Evolutionary conservation across 371 early-diverging fungal genomes (phyloP).

Genomic region (Lichtheimia corymbifera): DNA sequence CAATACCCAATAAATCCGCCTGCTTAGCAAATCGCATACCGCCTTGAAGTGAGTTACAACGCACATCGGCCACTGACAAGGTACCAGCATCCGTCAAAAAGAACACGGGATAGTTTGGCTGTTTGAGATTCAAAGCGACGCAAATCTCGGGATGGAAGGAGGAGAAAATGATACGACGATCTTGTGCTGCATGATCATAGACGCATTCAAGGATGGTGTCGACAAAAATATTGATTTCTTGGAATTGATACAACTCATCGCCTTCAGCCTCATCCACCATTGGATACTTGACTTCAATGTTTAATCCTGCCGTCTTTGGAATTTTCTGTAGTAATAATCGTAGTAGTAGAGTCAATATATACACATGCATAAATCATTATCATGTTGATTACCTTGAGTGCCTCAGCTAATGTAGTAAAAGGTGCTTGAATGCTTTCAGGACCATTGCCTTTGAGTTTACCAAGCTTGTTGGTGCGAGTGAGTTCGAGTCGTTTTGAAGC

Average conservation of each 20-base stretch:
- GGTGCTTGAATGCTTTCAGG: conserved; percentile 77
- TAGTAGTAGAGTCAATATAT: conserved; percentile 10
- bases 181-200: conserved; percentile 63
- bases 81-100: conserved; percentile 91
- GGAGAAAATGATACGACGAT: conserved; percentile 88
- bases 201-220: conserved; percentile 84
- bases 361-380: conserved; percentile 1
- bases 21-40: conserved; percentile 86
- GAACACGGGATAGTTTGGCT: conserved; percentile 85
- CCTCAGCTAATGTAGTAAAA: conserved; percentile 81
- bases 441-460: conserved; percentile 69
- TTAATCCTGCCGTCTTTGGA: conserved; percentile 83
- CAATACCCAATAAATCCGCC: conserved; percentile 81
- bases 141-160: conserved; percentile 94
- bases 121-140: conserved; percentile 81
- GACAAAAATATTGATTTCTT: conserved; percentile 87
- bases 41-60: conserved; percentile 82
- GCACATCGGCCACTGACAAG: conserved; percentile 71
- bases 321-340: conserved; percentile 48
- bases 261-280: conserved; percentile 86
- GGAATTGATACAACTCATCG: conserved; percentile 57
- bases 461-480: conserved; percentile 37
- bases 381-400: conserved; percentile 57
- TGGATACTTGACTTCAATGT: conserved; percentile 98
- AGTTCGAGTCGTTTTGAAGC: conserved; percentile 28